phyloP scores from a whole-genome alignment of 2,329 filamentous ascomycete genomes.

The Ophiostoma ulmi region DNA sequence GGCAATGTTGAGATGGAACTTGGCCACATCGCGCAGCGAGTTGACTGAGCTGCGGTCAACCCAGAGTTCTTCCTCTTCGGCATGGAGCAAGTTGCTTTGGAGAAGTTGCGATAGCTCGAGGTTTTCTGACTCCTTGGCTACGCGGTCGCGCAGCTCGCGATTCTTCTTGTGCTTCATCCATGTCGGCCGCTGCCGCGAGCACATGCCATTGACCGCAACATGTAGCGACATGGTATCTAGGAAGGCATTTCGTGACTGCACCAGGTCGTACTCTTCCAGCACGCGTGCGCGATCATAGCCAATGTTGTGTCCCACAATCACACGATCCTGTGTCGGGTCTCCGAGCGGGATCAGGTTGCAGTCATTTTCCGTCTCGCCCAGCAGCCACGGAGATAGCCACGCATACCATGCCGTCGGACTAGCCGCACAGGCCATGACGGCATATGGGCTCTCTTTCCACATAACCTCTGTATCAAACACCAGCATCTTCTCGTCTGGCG shows the following conservation, averaged over 20 bases:
- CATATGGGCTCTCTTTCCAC: conserved; percentile 88
- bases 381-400: conserved; percentile 92
- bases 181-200: conserved; percentile 87
- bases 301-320: conserved; percentile 91
- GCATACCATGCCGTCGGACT: conserved; percentile 91
- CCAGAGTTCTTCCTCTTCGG: conserved; percentile 95
- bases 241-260: conserved; percentile 79
- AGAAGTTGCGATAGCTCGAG: conserved; percentile 67
- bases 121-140: conserved; percentile 65
- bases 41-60: conserved; percentile 92
- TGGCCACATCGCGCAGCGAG: conserved; percentile 88
- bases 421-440: conserved; percentile 93
- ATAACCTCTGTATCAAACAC: conserved; percentile 96
- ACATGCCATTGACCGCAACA: conserved; percentile 98
- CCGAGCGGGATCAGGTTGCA: conserved; percentile 84
- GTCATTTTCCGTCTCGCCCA: conserved; percentile 72
- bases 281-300: conserved; percentile 90
- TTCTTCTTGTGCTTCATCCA: conserved; percentile 98
- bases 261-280: conserved; percentile 79
- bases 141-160: conserved; percentile 73
- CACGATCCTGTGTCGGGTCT: conserved; percentile 63
- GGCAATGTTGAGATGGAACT: conserved; percentile 86
- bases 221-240: conserved; percentile 98
- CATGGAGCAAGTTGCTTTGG: conserved; percentile 58
- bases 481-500: conserved; percentile 74